These are phyloP conservation scores for Nakazawaea anatomiae DNA, from an alignment of 805 yeast genomes.

Conservation along the genomic window DNA sequence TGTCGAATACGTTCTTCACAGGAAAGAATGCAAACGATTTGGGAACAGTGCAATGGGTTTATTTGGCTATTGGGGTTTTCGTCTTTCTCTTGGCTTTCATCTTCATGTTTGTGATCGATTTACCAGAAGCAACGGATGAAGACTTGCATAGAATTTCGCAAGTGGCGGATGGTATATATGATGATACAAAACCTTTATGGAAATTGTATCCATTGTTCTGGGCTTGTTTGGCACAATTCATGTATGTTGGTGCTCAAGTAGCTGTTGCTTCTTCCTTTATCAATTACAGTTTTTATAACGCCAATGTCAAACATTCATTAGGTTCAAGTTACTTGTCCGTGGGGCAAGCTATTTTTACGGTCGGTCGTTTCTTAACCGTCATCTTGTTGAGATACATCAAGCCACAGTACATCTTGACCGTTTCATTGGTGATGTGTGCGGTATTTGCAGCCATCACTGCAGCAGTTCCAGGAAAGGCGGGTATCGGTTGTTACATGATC, in stretches of 20 bases:
- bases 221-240: conserved; percentile 13
- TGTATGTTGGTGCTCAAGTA: conserved; percentile 14
- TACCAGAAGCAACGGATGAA: conserved; percentile 13
- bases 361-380: conserved; percentile 10
- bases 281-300: conserved; percentile 9
- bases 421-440: conserved; percentile 3
- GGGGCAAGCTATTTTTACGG: conserved; percentile 11
- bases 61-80: conserved; percentile 12
- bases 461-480: conserved; percentile 9
- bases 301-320: conserved; percentile 1
- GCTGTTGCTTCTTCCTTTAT: conserved; percentile 13
- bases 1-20: conserved; percentile 12
- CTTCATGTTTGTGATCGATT: conserved; percentile 11
- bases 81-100: conserved; percentile 11
- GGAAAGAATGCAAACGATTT: conserved; percentile 10
- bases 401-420: conserved; percentile 11
- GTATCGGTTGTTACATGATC: conserved; percentile 10
- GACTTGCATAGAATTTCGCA: conserved; percentile 11
- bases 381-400: conserved; percentile 7
- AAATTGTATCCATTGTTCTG: conserved; percentile 12
- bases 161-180: conserved; percentile 12
- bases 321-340: conserved; percentile 11
- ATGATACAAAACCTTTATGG: conserved; percentile 10
- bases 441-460: conserved; percentile 9
- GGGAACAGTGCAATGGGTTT: conserved; percentile 13